These are phyloP conservation scores for Talaromyces funiculosus DNA, from an alignment of 2,329 filamentous ascomycete genomes.

Conservation along the genomic window DNA sequence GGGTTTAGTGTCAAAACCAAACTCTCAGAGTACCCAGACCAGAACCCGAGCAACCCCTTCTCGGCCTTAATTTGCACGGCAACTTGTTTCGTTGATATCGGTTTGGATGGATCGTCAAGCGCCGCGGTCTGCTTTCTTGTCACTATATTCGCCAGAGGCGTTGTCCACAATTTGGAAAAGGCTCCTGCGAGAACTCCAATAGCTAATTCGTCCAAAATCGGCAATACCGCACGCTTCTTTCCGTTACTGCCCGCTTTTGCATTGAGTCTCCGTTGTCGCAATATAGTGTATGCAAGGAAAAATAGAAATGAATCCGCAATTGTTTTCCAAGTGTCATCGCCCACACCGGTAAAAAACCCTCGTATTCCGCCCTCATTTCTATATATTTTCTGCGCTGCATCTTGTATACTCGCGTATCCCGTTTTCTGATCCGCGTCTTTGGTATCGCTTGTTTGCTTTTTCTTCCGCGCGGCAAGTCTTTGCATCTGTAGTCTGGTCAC, in stretches of 20 bases:
- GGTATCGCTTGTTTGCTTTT: conserved; percentile 6
- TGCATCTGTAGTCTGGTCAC: conserved; percentile 79
- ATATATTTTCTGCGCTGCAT: conserved; percentile 68
- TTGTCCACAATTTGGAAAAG: conserved; percentile 68
- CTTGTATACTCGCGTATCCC: conserved; percentile 60
- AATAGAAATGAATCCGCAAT: conserved; percentile 76
- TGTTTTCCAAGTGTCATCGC: conserved; percentile 61
- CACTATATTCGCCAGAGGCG: conserved; percentile 75
- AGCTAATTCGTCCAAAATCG: conserved; percentile 64
- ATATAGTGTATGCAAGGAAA: conserved; percentile 70
- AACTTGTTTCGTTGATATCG: conserved; percentile 51
- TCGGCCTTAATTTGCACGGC: conserved; percentile 59
- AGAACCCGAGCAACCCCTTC: conserved; percentile 70
- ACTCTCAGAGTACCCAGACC: conserved; percentile 80
- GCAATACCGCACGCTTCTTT: conserved; percentile 41
- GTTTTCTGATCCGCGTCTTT: conserved; percentile 47
- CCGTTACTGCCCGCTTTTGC: conserved; percentile 21
- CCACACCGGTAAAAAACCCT: conserved; percentile 65
- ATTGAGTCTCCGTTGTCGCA: conserved; percentile 44
- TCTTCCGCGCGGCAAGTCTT: conserved; percentile 47
- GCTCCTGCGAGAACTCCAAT: conserved; percentile 67
- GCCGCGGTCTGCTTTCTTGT: conserved; percentile 71
- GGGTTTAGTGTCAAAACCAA: conserved; percentile 79
- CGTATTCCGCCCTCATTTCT: conserved; percentile 66
- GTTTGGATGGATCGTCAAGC: conserved; percentile 21